Evolutionary conservation across 768 basidiomycete species (phyloP), one percentile per base, ranked within the genome.

Genomic region (Chlorophyllum brunneum): DNA sequence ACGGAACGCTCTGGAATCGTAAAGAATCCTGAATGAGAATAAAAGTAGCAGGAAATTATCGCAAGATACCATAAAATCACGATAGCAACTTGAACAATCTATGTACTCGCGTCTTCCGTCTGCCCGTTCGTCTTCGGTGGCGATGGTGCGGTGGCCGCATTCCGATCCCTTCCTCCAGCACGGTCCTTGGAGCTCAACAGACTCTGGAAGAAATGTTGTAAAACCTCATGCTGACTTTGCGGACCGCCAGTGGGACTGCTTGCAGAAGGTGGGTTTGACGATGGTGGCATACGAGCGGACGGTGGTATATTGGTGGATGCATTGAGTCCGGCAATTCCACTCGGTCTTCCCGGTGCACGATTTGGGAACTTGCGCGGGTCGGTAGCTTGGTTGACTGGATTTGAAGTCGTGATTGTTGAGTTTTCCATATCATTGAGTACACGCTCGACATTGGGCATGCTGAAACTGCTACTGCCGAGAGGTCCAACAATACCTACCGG

Each of bases 371-470:
- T 51, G 31, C 66, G 63, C 2, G 63, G 55, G n/a, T 65, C 58
- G 13, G 57, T 52, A 40, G 63, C 65, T 15, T 66, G 49, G 39
- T 56, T 58, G 33, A 49, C 48, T 11, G 66, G 48, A 18, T 61
- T 46, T 5, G 57, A 54, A 26, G 68, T 49, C 29, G 60, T 64
- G 36, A 67, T 62, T 18, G 68, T 66, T 79, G 79, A 44, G 22
- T 78, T 77, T 61, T 95, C 92, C 92, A 97, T 93, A 51, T 94
- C 92, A 18, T 78, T 79, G 51, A 97, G 77, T 1, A 90, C 93
- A 46, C 83, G 83, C 66, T 94, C 93, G 31, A 98, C 95, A 51
- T 76, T 86, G 1, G 95, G 94, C 44, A 98, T 71, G 62, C 70
- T 88, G 70, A 95, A 86, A 54, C 85, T 89, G 59, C 85, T 88